Percentiles rank a stretch among this genome's conserved stretches.
These are phyloP conservation scores for Scutellaria barbata DNA, from an alignment of 257 asterid species.

Conservation along the genomic window DNA sequence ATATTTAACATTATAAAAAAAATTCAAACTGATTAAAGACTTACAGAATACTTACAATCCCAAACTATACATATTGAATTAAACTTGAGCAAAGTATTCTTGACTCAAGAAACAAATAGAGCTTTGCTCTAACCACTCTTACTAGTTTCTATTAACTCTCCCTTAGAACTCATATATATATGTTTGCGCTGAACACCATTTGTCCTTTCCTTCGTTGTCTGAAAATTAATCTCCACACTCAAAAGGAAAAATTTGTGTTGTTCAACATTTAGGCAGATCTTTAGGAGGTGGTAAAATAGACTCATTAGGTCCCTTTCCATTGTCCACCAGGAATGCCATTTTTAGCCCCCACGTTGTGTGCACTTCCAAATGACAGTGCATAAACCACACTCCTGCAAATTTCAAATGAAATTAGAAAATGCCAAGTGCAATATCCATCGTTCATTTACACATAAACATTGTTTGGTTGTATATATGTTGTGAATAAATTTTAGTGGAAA, in stretches of 20 bases:
- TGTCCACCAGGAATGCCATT: slow-evolving; percentile 85
- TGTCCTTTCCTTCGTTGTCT: neutral
- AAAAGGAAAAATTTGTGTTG: too few species aligned
- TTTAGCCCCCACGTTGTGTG: slow-evolving; percentile 95
- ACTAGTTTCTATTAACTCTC: neutral
- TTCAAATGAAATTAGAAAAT: neutral
- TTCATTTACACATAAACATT: too few species aligned
- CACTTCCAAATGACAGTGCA: slow-evolving; percentile 93
- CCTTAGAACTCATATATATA: neutral
- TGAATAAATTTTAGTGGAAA: too few species aligned
- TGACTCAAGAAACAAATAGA: slow-evolving; percentile 43
- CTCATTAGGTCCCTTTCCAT: slow-evolving; percentile 72
- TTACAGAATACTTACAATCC: neutral
- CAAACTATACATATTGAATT: slow-evolving; percentile 30
- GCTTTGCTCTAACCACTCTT: slow-evolving; percentile 10
- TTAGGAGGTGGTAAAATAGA: slow-evolving; percentile 77
- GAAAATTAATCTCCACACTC: neutral
- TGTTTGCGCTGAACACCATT: neutral
- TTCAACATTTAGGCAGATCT: slow-evolving; percentile 79
- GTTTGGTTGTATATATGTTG: too few species aligned
- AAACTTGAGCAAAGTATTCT: slow-evolving; percentile 37
- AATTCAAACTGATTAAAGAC: neutral
- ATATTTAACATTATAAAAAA: neutral
- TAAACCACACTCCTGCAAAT: slow-evolving; percentile 76
- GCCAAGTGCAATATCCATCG: too few species aligned